Base-by-base conservation (phyloP, 345 rosid genomes). In the Physaria fendleri region DNA sequence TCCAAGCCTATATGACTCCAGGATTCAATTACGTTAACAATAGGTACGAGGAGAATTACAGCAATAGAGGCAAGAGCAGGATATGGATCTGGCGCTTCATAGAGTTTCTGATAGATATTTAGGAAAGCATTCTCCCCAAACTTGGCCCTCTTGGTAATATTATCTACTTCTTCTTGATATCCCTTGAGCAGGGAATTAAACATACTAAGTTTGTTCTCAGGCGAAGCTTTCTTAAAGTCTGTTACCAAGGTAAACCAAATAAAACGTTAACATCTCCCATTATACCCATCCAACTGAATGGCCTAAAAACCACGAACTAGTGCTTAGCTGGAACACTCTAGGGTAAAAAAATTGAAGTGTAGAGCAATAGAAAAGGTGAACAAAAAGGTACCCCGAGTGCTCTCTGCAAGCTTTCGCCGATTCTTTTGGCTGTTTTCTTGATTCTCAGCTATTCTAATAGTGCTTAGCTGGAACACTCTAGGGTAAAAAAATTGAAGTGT, bases 21-120 rank as follows among this genome's bases (percentile, higher is more conserved):
- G 25, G 37, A 29, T 29, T 54, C 10, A 5, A 20, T 18, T 4
- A 16, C 16, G 35, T 10, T 12, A 28, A 34, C 52, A 50, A 13
- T 45, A 67, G 50, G 39, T 32, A 52, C 65, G 30, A 28, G 27
- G 71, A 59, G 48, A 73, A 90, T 89, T 77, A 93, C 99, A 71
- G 96, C 78, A 70, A 82, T 82, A 16, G 97, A 87, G 67, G 92
- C 95, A 74, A 93, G 92, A 60, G 97, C 83, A 4, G 88, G 96
- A 78, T 78, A 87, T 56, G 97, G 99, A 77, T 93, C 99, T 18
- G 99, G 99, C 56, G 99, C 99, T 82, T 93, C 97, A 71, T 93
- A 93, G 30, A 93, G 88, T 59, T 93, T 93, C 71, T 93, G 99
- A 76, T 93, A 93, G 61, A 93, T 85, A 73, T 90, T 89, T 40